phyloP scores from a whole-genome alignment of 2,329 filamentous ascomycete genomes.

The Aspergillaceae sp. region DNA sequence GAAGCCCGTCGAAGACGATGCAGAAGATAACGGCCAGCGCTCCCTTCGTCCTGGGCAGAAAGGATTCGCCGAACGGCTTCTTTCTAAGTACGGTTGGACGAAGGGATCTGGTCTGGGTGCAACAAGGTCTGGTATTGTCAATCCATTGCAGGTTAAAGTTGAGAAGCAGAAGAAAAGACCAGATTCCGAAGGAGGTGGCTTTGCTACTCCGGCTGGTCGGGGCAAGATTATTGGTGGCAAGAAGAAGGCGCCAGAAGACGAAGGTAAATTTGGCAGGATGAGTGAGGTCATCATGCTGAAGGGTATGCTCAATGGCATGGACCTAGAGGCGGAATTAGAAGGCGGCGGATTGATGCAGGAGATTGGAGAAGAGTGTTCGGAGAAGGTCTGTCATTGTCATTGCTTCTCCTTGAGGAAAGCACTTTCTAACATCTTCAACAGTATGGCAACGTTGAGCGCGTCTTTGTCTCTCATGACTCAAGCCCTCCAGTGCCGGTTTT shows the following conservation, averaged over 20 bases:
- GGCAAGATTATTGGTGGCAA: slow-evolving; percentile 76
- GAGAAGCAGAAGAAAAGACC: slow-evolving; percentile 74
- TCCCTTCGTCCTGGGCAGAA: slow-evolving; percentile 68
- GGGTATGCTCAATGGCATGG: slow-evolving; percentile 79
- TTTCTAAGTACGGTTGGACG: slow-evolving; percentile 90
- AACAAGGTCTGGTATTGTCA: slow-evolving; percentile 70
- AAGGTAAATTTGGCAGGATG: slow-evolving; percentile 60
- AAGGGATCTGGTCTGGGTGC: slow-evolving; percentile 82
- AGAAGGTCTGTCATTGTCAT: slow-evolving; percentile 50
- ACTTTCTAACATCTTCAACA: slow-evolving; percentile 24
- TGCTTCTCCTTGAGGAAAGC: not conserved
- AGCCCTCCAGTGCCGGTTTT: slow-evolving; percentile 60
- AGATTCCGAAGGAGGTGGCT: slow-evolving; percentile 71
- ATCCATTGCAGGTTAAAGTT: slow-evolving; percentile 73
- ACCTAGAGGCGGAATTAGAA: slow-evolving; percentile 69
- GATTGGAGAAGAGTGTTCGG: slow-evolving; percentile 86
- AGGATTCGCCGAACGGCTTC: slow-evolving; percentile 77
- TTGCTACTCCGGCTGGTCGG: slow-evolving; percentile 58
- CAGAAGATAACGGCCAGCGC: slow-evolving; percentile 34
- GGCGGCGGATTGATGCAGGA: slow-evolving; percentile 68
- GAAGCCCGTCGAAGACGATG: slow-evolving; percentile 28
- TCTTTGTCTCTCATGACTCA: slow-evolving; percentile 61
- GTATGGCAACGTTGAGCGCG: slow-evolving; percentile 75
- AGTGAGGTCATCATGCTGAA: slow-evolving; percentile 73
- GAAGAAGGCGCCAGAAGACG: slow-evolving; percentile 43